phyloP scores from a whole-genome alignment of 129 eudicot genomes.

The Centella asiatica region DNA sequence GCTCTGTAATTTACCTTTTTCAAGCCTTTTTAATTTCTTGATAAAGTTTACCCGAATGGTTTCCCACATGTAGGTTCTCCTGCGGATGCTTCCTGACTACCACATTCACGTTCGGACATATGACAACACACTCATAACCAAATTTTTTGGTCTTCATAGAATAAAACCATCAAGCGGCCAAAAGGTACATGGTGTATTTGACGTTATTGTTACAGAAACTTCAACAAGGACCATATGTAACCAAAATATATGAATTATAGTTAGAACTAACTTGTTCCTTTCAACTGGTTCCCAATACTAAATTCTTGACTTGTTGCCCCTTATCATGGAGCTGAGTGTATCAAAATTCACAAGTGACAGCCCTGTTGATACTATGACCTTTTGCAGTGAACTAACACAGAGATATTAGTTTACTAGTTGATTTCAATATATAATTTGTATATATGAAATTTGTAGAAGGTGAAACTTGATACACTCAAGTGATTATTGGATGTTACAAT shows the following conservation, averaged over 20 bases:
- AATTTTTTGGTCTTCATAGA: slow-evolving; percentile 95
- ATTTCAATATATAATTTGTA: not conserved
- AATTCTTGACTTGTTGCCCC: too few relatives aligned
- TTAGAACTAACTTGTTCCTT: not conserved
- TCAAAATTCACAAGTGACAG: too few relatives aligned
- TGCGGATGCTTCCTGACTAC: slow-evolving; percentile 95
- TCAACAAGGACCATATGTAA: not conserved
- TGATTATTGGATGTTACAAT: not conserved
- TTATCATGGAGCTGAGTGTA: too few relatives aligned
- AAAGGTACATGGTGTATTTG: slow-evolving; percentile 45
- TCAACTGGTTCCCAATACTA: too few relatives aligned
- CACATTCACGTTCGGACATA: slow-evolving; percentile 64
- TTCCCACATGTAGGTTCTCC: too few relatives aligned
- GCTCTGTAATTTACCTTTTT: not conserved
- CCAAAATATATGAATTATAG: not conserved
- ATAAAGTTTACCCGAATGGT: not conserved
- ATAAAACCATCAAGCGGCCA: slow-evolving; percentile 87
- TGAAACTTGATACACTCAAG: not conserved
- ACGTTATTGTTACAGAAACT: not conserved
- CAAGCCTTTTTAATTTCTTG: slow-evolving; percentile 1
- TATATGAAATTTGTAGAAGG: not conserved
- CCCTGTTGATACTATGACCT: too few relatives aligned
- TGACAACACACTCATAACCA: slow-evolving; percentile 84
- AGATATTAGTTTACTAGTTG: not conserved
- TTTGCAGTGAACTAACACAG: too few relatives aligned